These are phyloP conservation scores for Acorus gramineus DNA, from an alignment of 106 monocot species.

Conservation along the genomic window DNA sequence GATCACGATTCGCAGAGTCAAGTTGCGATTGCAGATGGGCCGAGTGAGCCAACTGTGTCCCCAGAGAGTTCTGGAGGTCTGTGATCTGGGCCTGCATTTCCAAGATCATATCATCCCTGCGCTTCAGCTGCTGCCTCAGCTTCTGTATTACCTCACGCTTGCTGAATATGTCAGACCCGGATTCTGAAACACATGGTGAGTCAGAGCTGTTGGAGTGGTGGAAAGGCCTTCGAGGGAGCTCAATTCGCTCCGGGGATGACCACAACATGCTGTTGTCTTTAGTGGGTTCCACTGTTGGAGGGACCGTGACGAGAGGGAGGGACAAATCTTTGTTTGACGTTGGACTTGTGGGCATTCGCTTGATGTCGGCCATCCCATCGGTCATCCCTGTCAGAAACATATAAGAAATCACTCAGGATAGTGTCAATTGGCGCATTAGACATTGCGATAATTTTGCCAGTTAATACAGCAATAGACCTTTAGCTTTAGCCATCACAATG, in stretches of 20 bases:
- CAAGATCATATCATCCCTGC: conserved; percentile 36
- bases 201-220: conserved; percentile 31
- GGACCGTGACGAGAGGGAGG: conserved; percentile 20
- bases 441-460: neutral
- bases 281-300: conserved; percentile 6
- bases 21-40: conserved; percentile 24
- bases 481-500: too few species aligned
- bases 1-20: conserved; percentile 21
- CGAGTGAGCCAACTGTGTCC: conserved; percentile 17
- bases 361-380: conserved; percentile 6
- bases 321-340: conserved; percentile 11
- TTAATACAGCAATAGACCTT: neutral
- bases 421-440: neutral
- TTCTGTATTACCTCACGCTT: conserved; percentile 41
- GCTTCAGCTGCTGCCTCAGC: conserved; percentile 36
- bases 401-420: neutral
- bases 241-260: conserved; percentile 30
- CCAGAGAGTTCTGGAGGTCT: conserved; percentile 22
- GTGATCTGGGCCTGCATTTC: conserved; percentile 35
- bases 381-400: conserved; percentile 4
- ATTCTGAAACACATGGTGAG: conserved; percentile 38
- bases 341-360: conserved; percentile 8
- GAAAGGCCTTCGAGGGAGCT: conserved; percentile 23
- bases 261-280: conserved; percentile 17
- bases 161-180: conserved; percentile 30